These are phyloP conservation scores for Kodamaea kakaduensis DNA, from an alignment of 805 yeast genomes.

Conservation along the genomic window DNA sequence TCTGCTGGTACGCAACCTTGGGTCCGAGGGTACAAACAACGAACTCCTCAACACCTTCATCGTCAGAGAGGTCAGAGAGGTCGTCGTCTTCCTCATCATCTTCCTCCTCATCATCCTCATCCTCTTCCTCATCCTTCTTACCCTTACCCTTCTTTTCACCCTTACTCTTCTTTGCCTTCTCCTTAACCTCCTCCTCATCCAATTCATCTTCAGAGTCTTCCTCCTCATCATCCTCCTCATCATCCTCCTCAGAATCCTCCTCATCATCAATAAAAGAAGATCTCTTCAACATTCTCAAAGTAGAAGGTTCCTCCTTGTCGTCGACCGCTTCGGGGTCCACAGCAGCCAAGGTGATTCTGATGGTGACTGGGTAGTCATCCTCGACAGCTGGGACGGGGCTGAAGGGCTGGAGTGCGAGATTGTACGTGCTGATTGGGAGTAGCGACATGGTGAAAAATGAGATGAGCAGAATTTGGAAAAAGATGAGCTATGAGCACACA, in stretches of 20 bases:
- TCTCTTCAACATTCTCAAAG: constrained; percentile 83
- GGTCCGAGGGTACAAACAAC: constrained; percentile 91
- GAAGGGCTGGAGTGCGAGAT: constrained; percentile 82
- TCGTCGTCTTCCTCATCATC: constrained; percentile 52
- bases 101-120: constrained; percentile 41
- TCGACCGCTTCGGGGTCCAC: constrained; percentile 87
- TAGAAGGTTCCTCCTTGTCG: constrained; percentile 77
- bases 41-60: constrained; percentile 75
- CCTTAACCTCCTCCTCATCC: constrained; percentile 34
- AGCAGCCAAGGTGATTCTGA: constrained; percentile 92
- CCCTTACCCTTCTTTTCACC: constrained; percentile 12
- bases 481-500: too few relatives aligned
- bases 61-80: constrained; percentile 55
- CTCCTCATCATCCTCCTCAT: constrained; percentile 44
- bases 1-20: constrained; percentile 78
- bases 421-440: constrained; percentile 83
- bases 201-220: constrained; percentile 45
- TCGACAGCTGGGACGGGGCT: constrained; percentile 83
- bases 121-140: constrained; percentile 25
- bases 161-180: constrained; percentile 17
- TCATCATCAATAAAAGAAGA: constrained; percentile 39
- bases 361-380: constrained; percentile 81
- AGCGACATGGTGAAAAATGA: too few relatives aligned
- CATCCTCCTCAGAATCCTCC: constrained; percentile 42
- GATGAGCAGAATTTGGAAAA: too few relatives aligned